phyloP scores from a whole-genome alignment of 2,329 filamentous ascomycete species.

The Hymenoscyphus linearis region DNA sequence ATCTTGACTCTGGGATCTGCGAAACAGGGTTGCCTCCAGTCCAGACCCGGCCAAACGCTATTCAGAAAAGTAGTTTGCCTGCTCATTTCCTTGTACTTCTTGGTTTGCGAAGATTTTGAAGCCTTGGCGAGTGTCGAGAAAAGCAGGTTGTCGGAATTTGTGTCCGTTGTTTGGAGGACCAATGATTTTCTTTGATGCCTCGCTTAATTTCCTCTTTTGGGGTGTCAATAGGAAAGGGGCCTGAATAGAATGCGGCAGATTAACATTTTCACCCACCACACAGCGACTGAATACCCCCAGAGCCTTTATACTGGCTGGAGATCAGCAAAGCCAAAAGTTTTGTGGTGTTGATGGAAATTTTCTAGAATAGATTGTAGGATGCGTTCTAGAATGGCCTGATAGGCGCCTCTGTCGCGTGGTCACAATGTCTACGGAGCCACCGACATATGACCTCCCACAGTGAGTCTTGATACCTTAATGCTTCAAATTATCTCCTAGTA shows the following conservation, averaged over 20 bases:
- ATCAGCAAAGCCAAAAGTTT: not conserved
- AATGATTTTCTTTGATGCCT: conserved; percentile 3
- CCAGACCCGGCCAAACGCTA: not conserved
- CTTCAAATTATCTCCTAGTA: not conserved
- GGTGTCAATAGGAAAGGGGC: conserved; percentile 24
- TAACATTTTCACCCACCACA: not conserved
- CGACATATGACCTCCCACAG: not conserved
- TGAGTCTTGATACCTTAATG: not conserved
- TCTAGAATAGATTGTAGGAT: not conserved
- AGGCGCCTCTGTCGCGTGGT: not conserved
- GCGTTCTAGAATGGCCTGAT: not conserved
- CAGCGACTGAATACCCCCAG: not conserved
- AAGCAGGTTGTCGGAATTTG: not conserved
- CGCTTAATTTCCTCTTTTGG: conserved; percentile 14
- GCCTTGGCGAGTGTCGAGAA: not conserved
- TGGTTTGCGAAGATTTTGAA: not conserved
- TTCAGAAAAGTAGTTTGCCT: not conserved
- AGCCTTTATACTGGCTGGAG: not conserved
- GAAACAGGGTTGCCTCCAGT: not conserved
- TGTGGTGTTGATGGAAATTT: not conserved
- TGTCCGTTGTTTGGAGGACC: not conserved
- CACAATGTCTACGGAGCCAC: not conserved
- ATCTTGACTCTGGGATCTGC: not conserved
- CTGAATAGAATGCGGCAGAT: conserved; percentile 16
- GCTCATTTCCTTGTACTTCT: not conserved